Conservation (phyloP, 192 early-diverging fungal genomes). For the Pecoramyces ruminantium region DNA sequence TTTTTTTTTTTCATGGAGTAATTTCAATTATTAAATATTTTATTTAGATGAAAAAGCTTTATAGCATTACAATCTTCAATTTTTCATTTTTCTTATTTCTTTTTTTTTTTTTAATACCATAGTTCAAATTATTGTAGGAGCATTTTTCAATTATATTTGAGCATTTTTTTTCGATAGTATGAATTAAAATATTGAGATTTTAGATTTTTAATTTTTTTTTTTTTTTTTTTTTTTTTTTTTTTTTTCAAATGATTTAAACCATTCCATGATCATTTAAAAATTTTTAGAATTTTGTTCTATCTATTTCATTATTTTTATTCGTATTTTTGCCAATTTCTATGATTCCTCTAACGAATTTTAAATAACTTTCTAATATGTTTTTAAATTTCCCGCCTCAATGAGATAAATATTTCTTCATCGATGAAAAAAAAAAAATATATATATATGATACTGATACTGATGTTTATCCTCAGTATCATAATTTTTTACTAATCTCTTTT, state of each 20-base stretch:
- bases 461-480: not conserved
- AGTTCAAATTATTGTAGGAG: not conserved
- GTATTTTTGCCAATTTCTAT: too few species aligned
- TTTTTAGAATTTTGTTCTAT: not conserved
- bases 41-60: too few species aligned
- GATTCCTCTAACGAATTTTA: not conserved
- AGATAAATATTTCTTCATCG: not conserved
- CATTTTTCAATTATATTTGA: not conserved
- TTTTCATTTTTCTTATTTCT: too few species aligned
- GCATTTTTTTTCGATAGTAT: not conserved
- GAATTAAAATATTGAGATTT: not conserved
- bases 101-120: not conserved
- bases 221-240: too few species aligned
- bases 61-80: not conserved
- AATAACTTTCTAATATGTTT: not conserved
- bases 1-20: too few species aligned
- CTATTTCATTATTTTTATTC: not conserved
- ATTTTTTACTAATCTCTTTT: too few species aligned
- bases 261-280: not conserved
- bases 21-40: too few species aligned
- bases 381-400: not conserved
- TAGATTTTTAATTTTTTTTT: too few species aligned
- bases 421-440: too few species aligned
- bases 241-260: not conserved
- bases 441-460: too few species aligned